Base-by-base conservation (phyloP, 192 early-diverging fungal genomes). In the Coemansia sp. region DNA sequence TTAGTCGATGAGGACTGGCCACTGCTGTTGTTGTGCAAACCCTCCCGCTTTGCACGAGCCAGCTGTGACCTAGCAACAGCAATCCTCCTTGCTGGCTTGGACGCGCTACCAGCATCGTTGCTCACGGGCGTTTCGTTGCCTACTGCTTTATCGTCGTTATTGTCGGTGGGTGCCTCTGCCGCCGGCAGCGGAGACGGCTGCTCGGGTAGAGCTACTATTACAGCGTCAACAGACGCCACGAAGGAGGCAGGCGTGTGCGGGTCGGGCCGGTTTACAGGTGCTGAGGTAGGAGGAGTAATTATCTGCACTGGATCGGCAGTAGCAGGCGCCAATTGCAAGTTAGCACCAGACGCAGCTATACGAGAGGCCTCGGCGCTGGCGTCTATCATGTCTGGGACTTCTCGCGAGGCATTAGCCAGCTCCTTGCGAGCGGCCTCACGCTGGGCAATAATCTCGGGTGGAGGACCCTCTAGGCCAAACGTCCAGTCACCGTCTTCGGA, bases 401-500 rank as follows among this genome's bases (percentile, higher is more conserved):
- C 74, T 30, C 74, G 68, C 40, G 74, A 75, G 21, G 47, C 68
- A 58, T 42, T 47, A 3, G 6, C 46, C 13, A 46, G 28, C n/a
- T 64, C 60, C 17, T 57, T 64, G 32, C 61, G 60, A 33, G 66
- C 63, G 14, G 68, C 68, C 17, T 62, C 55, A 6, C 69, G 68
- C 43, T 67, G 67, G 3, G 71, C 65, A 43, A 63, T 23, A 23
- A 74, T 21, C 67, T 77, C 75, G 4, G 80, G 72, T 14, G 80
- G 80, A 19, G 75, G 75, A 4, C 80, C 80, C 28, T 82, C 80
- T 5, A 77, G 44, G 1, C 80, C 80, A 38, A 62, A 82, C n/a
- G 72, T 59, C 80, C 80, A 82, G 75, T 82, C 80, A 43, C 75
- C 80, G 23, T 82, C 75, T 47, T 82, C 80, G 1, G 72, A 71